Percentiles rank a stretch among this genome's conserved stretches.
These are phyloP conservation scores for Toxicodendron radicans DNA, from an alignment of 345 rosid species.

Conservation along the genomic window DNA sequence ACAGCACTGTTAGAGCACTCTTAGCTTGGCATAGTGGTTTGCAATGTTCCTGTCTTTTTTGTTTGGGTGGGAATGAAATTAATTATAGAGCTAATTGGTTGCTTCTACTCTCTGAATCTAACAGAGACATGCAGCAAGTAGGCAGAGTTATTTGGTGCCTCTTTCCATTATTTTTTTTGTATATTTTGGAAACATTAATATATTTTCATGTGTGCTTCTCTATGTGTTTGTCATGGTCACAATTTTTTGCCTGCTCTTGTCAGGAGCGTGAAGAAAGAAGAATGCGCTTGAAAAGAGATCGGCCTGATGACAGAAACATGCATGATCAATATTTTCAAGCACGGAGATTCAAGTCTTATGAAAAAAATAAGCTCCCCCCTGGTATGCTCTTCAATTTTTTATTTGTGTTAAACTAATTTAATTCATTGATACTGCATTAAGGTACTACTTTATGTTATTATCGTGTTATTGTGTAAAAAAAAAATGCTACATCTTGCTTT, in stretches of 20 bases:
- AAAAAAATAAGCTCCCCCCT: conserved; percentile 78
- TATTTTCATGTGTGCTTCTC: not conserved
- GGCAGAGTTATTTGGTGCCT: not conserved
- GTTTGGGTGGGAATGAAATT: no score
- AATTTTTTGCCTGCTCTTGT: conserved; percentile 19
- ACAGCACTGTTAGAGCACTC: not conserved
- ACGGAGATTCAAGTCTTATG: conserved; percentile 49
- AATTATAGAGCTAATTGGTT: no score
- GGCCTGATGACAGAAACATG: conserved; percentile 52
- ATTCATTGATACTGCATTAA: not conserved
- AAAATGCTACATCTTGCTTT: not conserved
- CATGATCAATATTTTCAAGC: conserved; percentile 51
- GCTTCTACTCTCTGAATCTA: no score
- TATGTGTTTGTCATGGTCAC: not conserved
- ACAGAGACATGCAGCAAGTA: no score
- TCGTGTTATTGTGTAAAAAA: not conserved
- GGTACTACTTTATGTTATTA: not conserved
- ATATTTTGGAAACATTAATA: not conserved
- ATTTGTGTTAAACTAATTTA: conserved; percentile 7
- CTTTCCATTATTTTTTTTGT: not conserved
- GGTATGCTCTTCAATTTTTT: conserved; percentile 44
- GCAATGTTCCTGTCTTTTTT: not conserved
- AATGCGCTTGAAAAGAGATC: conserved; percentile 65
- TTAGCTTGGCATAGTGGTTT: no score
- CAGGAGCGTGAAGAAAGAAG: conserved; percentile 99